Evolutionary conservation across 805 yeast species (phyloP), one percentile per base, ranked within the genome.

Genomic region (Kockiozyma suomiensis): DNA sequence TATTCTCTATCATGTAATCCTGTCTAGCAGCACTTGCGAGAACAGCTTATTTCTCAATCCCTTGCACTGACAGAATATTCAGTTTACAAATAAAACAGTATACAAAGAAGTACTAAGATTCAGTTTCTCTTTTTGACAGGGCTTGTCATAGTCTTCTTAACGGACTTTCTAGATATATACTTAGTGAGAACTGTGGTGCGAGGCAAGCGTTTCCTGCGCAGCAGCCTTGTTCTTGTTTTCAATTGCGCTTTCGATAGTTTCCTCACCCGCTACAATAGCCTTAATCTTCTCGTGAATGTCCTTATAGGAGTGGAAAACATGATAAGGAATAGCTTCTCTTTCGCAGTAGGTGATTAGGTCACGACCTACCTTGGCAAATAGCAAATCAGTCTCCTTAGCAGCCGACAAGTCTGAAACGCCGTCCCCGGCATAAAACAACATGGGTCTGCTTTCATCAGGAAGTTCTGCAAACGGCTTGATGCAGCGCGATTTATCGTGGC

Each of bases 371-470:
- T 91, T 93, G 48, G 99, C 99, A 75, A 93, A 94, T 66, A 94
- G 77, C 67, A 93, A 79, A 74, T 94, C 93, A 42, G 99, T 91
- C 74, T 94, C 97, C 71, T 88, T 86, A 25, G 98, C 97, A 25
- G 99, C 99, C 59, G 90, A 84, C 68, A 94, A 79, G 74, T 94
- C 99, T 48, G 96, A 86, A 33, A 94, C 97, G 65, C 99, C 99
- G 73, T 94, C 99, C 60, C 99, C 99, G 70, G 96, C 89, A 78
- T 94, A 94, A 73, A 93, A 90, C 68, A 90, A 80, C 41, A 79
- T 77, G 15, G 96, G 96, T 50, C 82, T 79, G 21, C 74, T 70
- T 6, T 69, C 73, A 21, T 72, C 72, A 7, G 74, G 70, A 38
- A 70, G 67, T 52, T 65, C 58, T 23, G 76, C 75, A 69, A 77